A percentile compares a stretch with the other conserved stretches of the same genome.
These are phyloP conservation scores for Rhynchospora breviuscula DNA, from an alignment of 176 grass and related monocot genomes.

Conservation along the genomic window DNA sequence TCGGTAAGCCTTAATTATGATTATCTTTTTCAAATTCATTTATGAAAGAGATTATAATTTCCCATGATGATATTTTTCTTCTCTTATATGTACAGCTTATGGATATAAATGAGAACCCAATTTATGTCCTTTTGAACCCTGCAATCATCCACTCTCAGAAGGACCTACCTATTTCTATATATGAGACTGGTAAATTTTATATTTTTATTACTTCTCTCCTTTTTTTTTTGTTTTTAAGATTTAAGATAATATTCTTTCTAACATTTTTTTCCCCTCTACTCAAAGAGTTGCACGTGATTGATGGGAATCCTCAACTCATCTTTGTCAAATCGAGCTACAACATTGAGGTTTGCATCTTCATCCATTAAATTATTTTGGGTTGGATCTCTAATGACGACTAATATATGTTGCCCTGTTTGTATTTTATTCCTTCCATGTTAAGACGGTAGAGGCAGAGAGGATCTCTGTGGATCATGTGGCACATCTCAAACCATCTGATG, in stretches of 20 bases:
- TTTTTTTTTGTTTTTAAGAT: not conserved
- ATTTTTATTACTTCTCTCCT: constrained; percentile 8
- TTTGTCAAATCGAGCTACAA: constrained; percentile 98
- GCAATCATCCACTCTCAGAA: constrained; percentile 90
- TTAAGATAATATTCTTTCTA: not conserved
- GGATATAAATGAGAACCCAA: constrained; percentile 94
- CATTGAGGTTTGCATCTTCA: constrained; percentile 70
- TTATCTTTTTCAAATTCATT: constrained; percentile 1
- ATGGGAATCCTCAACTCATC: constrained; percentile 93
- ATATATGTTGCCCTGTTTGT: not conserved
- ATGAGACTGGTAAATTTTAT: constrained; percentile 72
- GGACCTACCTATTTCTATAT: constrained; percentile 90
- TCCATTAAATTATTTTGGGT: constrained; percentile 8
- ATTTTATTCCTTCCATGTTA: constrained; percentile 30
- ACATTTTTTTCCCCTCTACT: constrained; percentile 14
- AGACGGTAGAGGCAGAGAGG: constrained; percentile 98
- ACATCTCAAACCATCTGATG: constrained; percentile 98
- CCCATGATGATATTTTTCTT: not conserved
- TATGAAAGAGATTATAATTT: constrained; percentile 11
- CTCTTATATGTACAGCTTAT: constrained; percentile 62
- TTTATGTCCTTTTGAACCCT: constrained; percentile 97
- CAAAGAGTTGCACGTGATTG: constrained; percentile 94
- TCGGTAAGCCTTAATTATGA: constrained; percentile 53
- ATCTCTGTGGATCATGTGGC: constrained; percentile 99
- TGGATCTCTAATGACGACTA: constrained; percentile 1